Evolutionary conservation across 2,329 filamentous ascomycete species (phyloP).

Genomic region (Penicillium sp.): DNA sequence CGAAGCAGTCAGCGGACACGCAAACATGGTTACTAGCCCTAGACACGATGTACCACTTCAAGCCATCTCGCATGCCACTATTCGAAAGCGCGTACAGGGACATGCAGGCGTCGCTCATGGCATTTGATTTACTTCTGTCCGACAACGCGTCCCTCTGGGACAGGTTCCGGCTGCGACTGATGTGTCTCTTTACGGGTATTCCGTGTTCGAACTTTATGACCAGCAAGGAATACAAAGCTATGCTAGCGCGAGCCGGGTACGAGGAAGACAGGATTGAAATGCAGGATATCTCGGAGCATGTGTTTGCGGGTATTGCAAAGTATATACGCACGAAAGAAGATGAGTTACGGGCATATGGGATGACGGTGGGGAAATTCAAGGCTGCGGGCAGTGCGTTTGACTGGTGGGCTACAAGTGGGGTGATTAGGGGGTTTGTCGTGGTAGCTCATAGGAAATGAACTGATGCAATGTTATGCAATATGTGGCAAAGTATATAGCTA

Average conservation of each 20-base stretch:
- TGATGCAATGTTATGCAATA: background rate
- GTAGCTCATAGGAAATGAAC: conserved; percentile 25
- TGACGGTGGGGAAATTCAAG: conserved; percentile 35
- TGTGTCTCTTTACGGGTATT: conserved; percentile 48
- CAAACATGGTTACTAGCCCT: conserved; percentile 53
- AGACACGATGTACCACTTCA: conserved; percentile 57
- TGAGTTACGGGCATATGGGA: conserved; percentile 31
- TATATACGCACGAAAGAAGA: conserved; percentile 41
- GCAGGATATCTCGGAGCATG: conserved; percentile 50
- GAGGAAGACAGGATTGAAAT: conserved; percentile 39
- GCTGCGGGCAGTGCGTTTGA: conserved; percentile 33
- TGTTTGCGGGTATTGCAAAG: conserved; percentile 48
- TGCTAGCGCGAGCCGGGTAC: conserved; percentile 50
- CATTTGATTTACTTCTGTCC: conserved; percentile 51
- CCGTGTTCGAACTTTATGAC: conserved; percentile 51
- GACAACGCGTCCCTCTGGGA: conserved; percentile 23
- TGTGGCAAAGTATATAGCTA: too few relatives aligned
- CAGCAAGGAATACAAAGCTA: conserved; percentile 40
- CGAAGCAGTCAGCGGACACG: background rate
- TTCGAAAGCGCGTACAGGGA: conserved; percentile 39
- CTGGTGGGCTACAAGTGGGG: conserved; percentile 40
- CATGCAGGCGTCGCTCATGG: conserved; percentile 51
- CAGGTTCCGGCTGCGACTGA: conserved; percentile 33
- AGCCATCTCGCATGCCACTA: conserved; percentile 48
- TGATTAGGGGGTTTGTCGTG: conserved; percentile 38